Conservation (phyloP, 2,329 filamentous ascomycete genomes). For the Juglanconis juglandina region DNA sequence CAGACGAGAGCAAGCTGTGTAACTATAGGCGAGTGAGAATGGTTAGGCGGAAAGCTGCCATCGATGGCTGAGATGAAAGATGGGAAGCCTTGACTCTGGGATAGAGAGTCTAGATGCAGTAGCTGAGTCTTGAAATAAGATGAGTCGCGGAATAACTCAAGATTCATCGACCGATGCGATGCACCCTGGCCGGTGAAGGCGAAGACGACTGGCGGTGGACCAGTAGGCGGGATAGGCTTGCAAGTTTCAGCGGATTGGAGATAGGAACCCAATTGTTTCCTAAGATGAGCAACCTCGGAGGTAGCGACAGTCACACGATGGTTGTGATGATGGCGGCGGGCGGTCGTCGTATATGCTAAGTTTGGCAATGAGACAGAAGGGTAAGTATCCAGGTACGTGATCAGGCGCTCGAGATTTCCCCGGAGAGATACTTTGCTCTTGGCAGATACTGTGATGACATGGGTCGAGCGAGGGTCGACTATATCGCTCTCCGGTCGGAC, state of each 20-base stretch:
- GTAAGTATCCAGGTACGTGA: slow-evolving; percentile 39
- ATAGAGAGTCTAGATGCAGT: slow-evolving; percentile 29
- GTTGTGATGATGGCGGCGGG: slow-evolving; percentile 36
- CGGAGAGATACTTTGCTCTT: slow-evolving; percentile 39
- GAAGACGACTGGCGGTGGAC: slow-evolving; percentile 31
- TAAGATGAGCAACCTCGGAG: slow-evolving; percentile 23
- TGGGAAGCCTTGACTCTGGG: slow-evolving; percentile 32
- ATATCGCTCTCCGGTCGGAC: neutral
- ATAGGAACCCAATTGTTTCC: slow-evolving; percentile 20
- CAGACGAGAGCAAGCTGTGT: slow-evolving; percentile 37
- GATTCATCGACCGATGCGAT: slow-evolving; percentile 28
- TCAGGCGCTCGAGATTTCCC: slow-evolving; percentile 33
- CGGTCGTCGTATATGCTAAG: slow-evolving; percentile 54
- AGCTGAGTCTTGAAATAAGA: slow-evolving; percentile 33
- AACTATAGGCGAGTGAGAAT: slow-evolving; percentile 19
- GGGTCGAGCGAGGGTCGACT: slow-evolving; percentile 37
- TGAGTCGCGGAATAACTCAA: slow-evolving; percentile 31
- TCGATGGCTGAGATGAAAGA: slow-evolving; percentile 41
- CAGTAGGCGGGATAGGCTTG: slow-evolving; percentile 22
- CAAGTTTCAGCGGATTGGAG: slow-evolving; percentile 18
- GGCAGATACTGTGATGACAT: slow-evolving; percentile 45
- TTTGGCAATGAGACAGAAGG: slow-evolving; percentile 36
- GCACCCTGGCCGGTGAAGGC: slow-evolving; percentile 45
- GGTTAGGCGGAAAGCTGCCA: slow-evolving; percentile 23
- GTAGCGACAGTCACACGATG: slow-evolving; percentile 27